Percentiles rank a stretch among this genome's conserved stretches.
Conservation (phyloP, 106 monocot species). For the Xerophyta viscosa region DNA sequence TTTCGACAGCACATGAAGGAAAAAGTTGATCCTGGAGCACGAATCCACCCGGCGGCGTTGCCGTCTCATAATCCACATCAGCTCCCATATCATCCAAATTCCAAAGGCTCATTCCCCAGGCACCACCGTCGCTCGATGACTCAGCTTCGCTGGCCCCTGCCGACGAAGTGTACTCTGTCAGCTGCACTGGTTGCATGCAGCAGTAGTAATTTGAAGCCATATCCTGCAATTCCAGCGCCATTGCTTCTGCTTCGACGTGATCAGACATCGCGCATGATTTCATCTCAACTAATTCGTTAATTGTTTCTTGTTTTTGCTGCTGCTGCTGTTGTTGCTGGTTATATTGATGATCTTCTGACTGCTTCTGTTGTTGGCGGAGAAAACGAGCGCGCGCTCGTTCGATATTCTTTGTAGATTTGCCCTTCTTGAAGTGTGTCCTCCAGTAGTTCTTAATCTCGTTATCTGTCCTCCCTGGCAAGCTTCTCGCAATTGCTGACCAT, state of each 20-base stretch:
- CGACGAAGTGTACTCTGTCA: neutral
- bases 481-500: constrained; percentile 72
- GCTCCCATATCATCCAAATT: constrained; percentile 27
- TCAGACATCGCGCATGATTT: neutral
- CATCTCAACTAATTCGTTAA: neutral
- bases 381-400: constrained; percentile 34
- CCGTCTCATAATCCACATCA: neutral
- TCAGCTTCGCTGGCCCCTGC: neutral
- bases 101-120: constrained; percentile 48
- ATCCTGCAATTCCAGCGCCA: constrained; percentile 17
- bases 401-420: constrained; percentile 41
- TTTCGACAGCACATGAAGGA: neutral
- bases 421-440: constrained; percentile 77
- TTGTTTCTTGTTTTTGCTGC: neutral
- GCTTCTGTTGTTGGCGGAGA: constrained; percentile 20
- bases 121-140: constrained; percentile 18
- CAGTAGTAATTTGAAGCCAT: constrained; percentile 6
- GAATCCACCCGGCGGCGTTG: neutral
- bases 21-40: constrained; percentile 14
- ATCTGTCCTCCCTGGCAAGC: constrained; percentile 53
- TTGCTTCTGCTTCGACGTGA: neutral
- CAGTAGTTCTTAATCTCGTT: constrained; percentile 72
- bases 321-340: constrained; percentile 9
- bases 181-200: constrained; percentile 12
- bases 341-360: neutral